Evolutionary conservation across 2,329 filamentous ascomycete genomes (phyloP), one percentile per base, ranked within the genome.

Genomic region (Aspergillus sp.): DNA sequence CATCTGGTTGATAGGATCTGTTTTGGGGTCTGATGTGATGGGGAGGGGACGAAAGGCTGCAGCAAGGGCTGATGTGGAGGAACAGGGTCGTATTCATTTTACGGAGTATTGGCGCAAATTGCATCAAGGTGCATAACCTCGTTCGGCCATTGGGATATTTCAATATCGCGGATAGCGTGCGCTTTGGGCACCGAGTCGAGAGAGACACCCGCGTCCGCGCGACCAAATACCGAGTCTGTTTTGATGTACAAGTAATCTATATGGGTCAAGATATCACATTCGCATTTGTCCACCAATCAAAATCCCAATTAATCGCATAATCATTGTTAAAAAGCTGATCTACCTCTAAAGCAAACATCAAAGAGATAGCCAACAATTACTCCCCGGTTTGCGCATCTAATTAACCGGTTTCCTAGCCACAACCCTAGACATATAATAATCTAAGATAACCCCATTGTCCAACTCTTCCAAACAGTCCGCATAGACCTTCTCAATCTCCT

Each of bases 81-180:
- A 36, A 24, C 38, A 54, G 48, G 17, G n/a, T 50, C 24, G 32
- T 26, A 32, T 24, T 55, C 49, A n/a, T 26, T 39, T 44, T n/a
- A 20, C 12, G 49, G 49, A 53, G 49, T 53, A 44, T 53, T 5
- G 49, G 49, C 49, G 49, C 41, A 53, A 20, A 24, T 41, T 36
- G 41, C 26, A 43, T 32, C 24, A 15, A 26, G n/a, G 38, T 32
- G 48, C 48, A 51, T 42, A 32, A 38, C 49, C 39, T 53, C 26
- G 11, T 13, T 34, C 42, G 11, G 8, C n/a, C 34, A 17, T 26
- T 44, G 26, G 49, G 41, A 44, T 44, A 5, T 50, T 41, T 18
- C 9, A 17, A 50, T 39, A 7, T 39, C 15, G 5, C 26, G 13
- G n/a, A 39, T n/a, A 17, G 36, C 26, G 26, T 30, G 26, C 26